A percentile compares a stretch with the other conserved stretches of the same genome.
phyloP scores from a whole-genome alignment of 768 basidiomycete species.

The Fomitopsis pulvina region DNA sequence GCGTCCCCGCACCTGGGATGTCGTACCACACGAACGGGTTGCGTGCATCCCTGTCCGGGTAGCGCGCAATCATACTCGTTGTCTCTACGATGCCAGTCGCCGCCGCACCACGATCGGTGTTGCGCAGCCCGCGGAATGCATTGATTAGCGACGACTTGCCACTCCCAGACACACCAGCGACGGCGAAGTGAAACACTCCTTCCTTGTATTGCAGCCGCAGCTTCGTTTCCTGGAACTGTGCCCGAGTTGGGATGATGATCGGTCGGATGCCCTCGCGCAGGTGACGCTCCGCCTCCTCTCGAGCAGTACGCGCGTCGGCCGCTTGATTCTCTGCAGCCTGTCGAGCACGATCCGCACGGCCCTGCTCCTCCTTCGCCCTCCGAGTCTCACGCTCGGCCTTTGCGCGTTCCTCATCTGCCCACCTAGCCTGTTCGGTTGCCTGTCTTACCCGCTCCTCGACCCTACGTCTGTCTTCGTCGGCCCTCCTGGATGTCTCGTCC shows the following conservation, averaged over 20 bases:
- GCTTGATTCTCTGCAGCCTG: not conserved
- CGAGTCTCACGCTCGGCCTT: not conserved
- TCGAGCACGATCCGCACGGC: not conserved
- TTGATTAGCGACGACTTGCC: conserved; percentile 2
- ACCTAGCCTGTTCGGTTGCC: not conserved
- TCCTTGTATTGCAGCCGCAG: not conserved
- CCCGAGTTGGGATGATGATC: not conserved
- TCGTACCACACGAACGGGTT: conserved; percentile 1
- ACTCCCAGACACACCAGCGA: conserved; percentile 1
- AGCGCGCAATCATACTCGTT: not conserved
- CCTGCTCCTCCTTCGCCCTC: not conserved
- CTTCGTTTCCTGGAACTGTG: not conserved
- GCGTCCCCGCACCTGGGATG: conserved; percentile 2
- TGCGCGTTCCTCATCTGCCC: not conserved
- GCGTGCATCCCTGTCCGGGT: not conserved
- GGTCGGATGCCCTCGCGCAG: not conserved
- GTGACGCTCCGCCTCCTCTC: not conserved
- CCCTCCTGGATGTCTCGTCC: not conserved
- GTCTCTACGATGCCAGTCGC: conserved; percentile 1
- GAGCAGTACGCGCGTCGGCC: not conserved
- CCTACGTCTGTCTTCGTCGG: not conserved
- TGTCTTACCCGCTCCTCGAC: not conserved
- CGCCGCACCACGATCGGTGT: not conserved
- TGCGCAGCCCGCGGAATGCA: conserved; percentile 1
- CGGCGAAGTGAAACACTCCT: conserved; percentile 2